phyloP scores from a whole-genome alignment of 1,139 yeast genomes.

The Yamadazyma blattariae region DNA sequence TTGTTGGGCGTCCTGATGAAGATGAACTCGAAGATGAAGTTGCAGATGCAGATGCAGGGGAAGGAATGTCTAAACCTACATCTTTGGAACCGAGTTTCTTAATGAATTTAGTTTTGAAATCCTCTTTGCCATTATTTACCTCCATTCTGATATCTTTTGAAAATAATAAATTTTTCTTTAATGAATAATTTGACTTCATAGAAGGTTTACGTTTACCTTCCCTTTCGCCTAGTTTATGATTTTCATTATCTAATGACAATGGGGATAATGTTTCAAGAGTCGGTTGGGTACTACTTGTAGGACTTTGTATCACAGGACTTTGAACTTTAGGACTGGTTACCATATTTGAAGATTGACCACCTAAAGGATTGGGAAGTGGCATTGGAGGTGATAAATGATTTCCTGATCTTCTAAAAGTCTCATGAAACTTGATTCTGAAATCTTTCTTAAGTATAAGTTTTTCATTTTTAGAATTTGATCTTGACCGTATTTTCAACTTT shows the following conservation, averaged over 20 bases:
- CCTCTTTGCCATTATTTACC: slow-evolving; percentile 15
- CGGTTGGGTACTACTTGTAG: background rate
- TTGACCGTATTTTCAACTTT: slow-evolving; percentile 17
- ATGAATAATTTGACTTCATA: background rate
- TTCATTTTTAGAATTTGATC: slow-evolving; percentile 10
- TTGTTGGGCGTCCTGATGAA: too few species aligned
- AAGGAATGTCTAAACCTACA: background rate
- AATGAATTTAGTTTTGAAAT: slow-evolving; percentile 3
- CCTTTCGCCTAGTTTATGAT: background rate
- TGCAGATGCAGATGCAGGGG: background rate
- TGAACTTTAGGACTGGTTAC: too few species aligned
- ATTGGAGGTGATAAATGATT: slow-evolving; percentile 3
- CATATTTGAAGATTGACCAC: too few species aligned
- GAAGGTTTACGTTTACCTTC: slow-evolving; percentile 7
- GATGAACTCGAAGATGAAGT: too few species aligned
- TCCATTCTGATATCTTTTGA: slow-evolving; percentile 42
- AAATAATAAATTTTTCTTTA: slow-evolving; percentile 25
- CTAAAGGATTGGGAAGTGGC: background rate
- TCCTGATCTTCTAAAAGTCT: slow-evolving; percentile 9
- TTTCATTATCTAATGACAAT: slow-evolving; percentile 17
- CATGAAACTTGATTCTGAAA: slow-evolving; percentile 30
- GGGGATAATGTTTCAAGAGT: slow-evolving; percentile 19
- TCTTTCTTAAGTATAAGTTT: slow-evolving; percentile 22
- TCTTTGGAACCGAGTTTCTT: slow-evolving; percentile 2
- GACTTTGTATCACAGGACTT: slow-evolving; percentile 1